Percentiles rank a stretch among this genome's conserved stretches.
Conservation (phyloP, 2,329 filamentous ascomycete species). For the Arachnomyces sp. region DNA sequence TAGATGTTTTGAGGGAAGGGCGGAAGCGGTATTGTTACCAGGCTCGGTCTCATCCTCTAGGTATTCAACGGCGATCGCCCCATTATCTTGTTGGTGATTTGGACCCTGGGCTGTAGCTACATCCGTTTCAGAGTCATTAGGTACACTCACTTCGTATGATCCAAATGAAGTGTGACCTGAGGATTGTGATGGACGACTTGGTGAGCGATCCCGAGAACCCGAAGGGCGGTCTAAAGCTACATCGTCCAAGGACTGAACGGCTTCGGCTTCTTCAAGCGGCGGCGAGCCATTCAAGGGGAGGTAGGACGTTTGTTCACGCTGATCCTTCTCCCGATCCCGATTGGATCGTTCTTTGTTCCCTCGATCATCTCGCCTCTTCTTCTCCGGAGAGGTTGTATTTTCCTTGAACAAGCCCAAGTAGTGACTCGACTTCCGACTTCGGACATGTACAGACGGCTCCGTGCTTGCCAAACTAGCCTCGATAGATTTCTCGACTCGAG, state of each 20-base stretch:
- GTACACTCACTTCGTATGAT: too few species aligned
- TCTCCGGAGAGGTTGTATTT: slow-evolving; percentile 48
- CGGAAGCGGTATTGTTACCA: not conserved
- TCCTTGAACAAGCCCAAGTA: slow-evolving; percentile 60
- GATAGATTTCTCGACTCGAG: slow-evolving; percentile 54
- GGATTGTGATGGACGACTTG: too few species aligned
- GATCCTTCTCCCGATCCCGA: not conserved
- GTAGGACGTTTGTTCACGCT: not conserved
- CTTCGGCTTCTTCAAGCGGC: too few species aligned
- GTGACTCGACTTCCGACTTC: slow-evolving; percentile 60
- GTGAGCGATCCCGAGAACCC: too few species aligned
- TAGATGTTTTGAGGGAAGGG: slow-evolving; percentile 1
- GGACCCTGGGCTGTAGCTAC: too few species aligned
- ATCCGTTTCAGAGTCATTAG: too few species aligned
- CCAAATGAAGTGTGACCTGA: too few species aligned
- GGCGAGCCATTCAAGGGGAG: not conserved
- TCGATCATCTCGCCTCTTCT: slow-evolving; percentile 43
- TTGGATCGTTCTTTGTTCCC: slow-evolving; percentile 17
- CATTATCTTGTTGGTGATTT: too few species aligned
- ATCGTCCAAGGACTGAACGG: too few species aligned
- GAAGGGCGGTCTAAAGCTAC: too few species aligned
- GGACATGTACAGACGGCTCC: slow-evolving; percentile 47
- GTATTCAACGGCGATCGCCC: too few species aligned
- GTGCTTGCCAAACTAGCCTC: slow-evolving; percentile 55
- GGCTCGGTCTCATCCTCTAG: too few species aligned